Percentiles rank a stretch among this genome's conserved stretches.
Evolutionary conservation across 148 eudicot species (phyloP).

Genomic region (Euryodendron excelsum): DNA sequence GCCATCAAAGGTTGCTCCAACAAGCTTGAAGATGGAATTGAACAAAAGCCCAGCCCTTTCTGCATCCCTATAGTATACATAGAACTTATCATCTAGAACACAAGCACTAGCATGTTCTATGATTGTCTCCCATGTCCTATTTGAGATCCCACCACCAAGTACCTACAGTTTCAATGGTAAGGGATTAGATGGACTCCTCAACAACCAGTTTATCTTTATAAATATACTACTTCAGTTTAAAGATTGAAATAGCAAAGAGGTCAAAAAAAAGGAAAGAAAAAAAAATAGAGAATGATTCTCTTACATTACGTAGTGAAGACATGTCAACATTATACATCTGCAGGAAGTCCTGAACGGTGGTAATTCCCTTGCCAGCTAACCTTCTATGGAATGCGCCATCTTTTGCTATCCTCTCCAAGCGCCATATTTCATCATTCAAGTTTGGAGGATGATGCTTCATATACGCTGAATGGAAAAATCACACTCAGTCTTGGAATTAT

Average conservation of each 20-base stretch:
- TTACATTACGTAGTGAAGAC: slow-evolving; percentile 48
- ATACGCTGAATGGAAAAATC: slow-evolving; percentile 51
- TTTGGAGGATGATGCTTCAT: slow-evolving; percentile 73
- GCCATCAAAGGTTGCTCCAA: slow-evolving; percentile 44
- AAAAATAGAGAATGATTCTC: neutral
- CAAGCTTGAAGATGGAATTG: slow-evolving; percentile 39
- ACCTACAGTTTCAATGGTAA: slow-evolving; percentile 29
- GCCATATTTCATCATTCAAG: slow-evolving; percentile 77
- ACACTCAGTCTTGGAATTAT: slow-evolving; percentile 6
- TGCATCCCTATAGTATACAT: slow-evolving; percentile 31
- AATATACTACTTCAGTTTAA: neutral
- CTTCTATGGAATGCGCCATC: slow-evolving; percentile 54
- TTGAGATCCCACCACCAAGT: slow-evolving; percentile 29
- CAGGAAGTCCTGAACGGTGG: slow-evolving; percentile 59
- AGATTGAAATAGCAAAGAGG: neutral
- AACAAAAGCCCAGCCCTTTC: slow-evolving; percentile 33
- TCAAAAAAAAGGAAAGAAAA: neutral
- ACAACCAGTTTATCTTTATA: neutral
- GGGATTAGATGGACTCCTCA: neutral
- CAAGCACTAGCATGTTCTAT: slow-evolving; percentile 49
- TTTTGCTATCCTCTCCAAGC: slow-evolving; percentile 65
- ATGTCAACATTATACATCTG: slow-evolving; percentile 35
- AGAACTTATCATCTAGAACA: slow-evolving; percentile 35
- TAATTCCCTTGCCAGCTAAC: slow-evolving; percentile 41
- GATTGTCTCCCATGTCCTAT: slow-evolving; percentile 47